These are phyloP conservation scores for Ascochyta pisi DNA, from an alignment of 2,329 filamentous ascomycete species.

Conservation along the genomic window DNA sequence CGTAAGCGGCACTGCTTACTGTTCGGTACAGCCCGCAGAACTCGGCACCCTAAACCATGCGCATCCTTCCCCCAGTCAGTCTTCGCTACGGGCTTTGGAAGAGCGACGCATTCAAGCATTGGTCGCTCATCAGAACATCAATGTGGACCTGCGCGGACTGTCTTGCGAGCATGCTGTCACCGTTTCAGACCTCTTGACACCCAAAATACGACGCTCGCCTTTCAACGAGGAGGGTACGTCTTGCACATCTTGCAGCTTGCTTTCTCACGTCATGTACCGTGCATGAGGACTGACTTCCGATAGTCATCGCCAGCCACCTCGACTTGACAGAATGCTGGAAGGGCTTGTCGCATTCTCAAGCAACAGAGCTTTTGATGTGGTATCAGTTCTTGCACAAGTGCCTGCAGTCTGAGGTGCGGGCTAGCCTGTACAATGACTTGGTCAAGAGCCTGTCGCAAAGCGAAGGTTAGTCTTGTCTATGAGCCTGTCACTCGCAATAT, in stretches of 20 bases:
- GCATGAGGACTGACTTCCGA: neutral
- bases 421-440: neutral
- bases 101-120: constrained; percentile 12
- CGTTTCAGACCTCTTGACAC: constrained; percentile 28
- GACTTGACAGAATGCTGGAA: constrained; percentile 49
- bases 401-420: neutral
- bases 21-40: constrained; percentile 6
- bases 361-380: constrained; percentile 42
- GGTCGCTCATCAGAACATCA: constrained; percentile 17
- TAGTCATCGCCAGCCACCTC: constrained; percentile 34
- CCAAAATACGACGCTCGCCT: constrained; percentile 32
- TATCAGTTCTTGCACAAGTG: constrained; percentile 30
- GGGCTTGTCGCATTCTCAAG: constrained; percentile 35
- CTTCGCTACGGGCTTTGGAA: neutral
- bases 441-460: neutral
- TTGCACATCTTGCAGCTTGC: neutral
- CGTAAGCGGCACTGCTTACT: neutral
- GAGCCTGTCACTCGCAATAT: neutral
- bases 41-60: constrained; percentile 15
- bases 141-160: constrained; percentile 28
- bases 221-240: constrained; percentile 19
- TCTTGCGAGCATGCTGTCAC: constrained; percentile 14
- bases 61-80: constrained; percentile 21
- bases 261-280: neutral
- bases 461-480: neutral